These are phyloP conservation scores for Arthroderma sp. DNA, from an alignment of 2,329 filamentous ascomycete genomes.

Conservation along the genomic window DNA sequence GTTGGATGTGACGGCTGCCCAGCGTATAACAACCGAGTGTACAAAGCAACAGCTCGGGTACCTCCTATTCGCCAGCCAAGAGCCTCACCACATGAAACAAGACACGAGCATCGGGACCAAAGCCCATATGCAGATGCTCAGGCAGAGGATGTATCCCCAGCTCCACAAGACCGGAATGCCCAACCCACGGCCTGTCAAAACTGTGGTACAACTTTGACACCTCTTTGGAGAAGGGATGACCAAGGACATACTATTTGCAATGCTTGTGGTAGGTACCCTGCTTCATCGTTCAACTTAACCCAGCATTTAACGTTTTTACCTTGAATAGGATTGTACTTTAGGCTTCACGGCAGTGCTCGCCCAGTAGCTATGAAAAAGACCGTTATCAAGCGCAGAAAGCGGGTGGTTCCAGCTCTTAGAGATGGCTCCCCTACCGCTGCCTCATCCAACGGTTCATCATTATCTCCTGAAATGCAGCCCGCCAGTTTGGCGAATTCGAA, in stretches of 20 bases:
- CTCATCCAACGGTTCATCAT: conserved; percentile 31
- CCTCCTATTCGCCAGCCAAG: conserved; percentile 19
- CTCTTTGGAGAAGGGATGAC: conserved; percentile 88
- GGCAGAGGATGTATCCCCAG: conserved; percentile 11
- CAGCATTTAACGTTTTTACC: background rate
- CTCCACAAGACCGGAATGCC: conserved; percentile 16
- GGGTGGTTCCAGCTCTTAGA: conserved; percentile 67
- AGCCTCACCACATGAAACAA: conserved; percentile 17
- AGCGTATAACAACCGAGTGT: conserved; percentile 91
- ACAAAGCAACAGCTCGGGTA: conserved; percentile 58
- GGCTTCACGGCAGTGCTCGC: conserved; percentile 83
- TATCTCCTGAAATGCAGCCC: conserved; percentile 28
- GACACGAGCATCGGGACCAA: conserved; percentile 9
- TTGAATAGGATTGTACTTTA: conserved; percentile 72
- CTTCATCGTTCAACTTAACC: background rate
- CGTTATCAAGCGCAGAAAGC: conserved; percentile 88
- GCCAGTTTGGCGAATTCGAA: conserved; percentile 16
- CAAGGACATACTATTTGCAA: conserved; percentile 96
- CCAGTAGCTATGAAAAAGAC: conserved; percentile 99
- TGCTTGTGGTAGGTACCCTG: conserved; percentile 64
- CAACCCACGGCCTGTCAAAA: conserved; percentile 91
- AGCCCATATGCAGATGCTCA: conserved; percentile 16
- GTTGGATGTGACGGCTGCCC: conserved; percentile 93
- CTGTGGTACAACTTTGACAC: conserved; percentile 90
- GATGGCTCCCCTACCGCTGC: conserved; percentile 33